These are phyloP conservation scores for Leishmania braziliensis DNA, from an alignment of 208 protist species.

Conservation along the genomic window DNA sequence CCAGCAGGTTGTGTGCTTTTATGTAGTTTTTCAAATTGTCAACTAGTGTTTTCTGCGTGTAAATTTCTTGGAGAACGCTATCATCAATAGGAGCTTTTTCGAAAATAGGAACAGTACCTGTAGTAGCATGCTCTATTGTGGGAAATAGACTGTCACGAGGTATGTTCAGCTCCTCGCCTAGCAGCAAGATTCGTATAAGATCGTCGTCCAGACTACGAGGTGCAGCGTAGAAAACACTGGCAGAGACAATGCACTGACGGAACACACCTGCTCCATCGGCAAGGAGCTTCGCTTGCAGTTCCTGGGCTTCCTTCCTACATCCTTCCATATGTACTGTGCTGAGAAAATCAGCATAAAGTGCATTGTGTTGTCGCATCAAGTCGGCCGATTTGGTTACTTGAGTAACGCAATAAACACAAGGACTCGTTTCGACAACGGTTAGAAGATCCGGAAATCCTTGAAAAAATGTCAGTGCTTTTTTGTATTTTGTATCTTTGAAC, in stretches of 20 bases:
- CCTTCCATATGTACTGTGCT: constrained; percentile 38
- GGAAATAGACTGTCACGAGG: constrained; percentile 16
- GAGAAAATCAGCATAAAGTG: constrained; percentile 45
- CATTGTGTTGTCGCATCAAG: constrained; percentile 45
- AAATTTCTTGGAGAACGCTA: constrained; percentile 37
- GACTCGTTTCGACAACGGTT: constrained; percentile 45
- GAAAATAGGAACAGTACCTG: constrained; percentile 8
- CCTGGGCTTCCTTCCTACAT: constrained; percentile 39
- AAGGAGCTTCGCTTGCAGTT: constrained; percentile 38
- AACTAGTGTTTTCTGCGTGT: constrained; percentile 43
- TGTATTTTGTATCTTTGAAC: constrained; percentile 75
- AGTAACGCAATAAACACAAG: constrained; percentile 44
- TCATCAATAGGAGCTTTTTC: constrained; percentile 2
- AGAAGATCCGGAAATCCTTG: constrained; percentile 40
- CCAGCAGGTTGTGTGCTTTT: constrained; percentile 32
- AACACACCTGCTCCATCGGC: constrained; percentile 41
- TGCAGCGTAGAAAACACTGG: constrained; percentile 24
- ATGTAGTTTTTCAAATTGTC: constrained; percentile 65
- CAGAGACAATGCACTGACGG: constrained; percentile 50
- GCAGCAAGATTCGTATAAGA: constrained; percentile 17
- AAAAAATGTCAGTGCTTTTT: constrained; percentile 64
- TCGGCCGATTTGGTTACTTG: constrained; percentile 47
- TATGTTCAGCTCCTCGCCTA: constrained; percentile 25
- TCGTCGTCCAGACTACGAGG: constrained; percentile 22
- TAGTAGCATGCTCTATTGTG: constrained; percentile 26